Evolutionary conservation across 768 basidiomycete species (phyloP).

Genomic region (Crassisporium funariophilum): DNA sequence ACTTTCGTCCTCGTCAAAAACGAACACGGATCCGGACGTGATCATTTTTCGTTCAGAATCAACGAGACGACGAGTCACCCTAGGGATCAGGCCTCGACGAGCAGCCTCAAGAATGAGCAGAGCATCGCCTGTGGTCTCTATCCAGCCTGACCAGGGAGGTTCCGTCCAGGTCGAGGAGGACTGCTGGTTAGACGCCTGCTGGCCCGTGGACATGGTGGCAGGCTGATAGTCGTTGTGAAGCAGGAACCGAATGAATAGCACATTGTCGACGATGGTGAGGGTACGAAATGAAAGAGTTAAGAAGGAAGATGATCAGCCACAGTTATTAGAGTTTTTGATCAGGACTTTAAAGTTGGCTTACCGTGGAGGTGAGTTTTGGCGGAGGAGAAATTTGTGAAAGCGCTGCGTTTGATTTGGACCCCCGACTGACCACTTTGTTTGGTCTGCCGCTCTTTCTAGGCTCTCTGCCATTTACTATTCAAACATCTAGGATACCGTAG

Average conservation of each 20-base stretch:
- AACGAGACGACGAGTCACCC: conserved; percentile 89
- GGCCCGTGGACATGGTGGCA: conserved; percentile 38
- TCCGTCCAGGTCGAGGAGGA: conserved; percentile 67
- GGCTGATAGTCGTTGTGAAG: conserved; percentile 27
- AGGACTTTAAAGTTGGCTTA: conserved; percentile 66
- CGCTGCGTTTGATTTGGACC: conserved; percentile 40
- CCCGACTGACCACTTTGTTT: conserved; percentile 32
- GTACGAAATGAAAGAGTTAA: conserved; percentile 25
- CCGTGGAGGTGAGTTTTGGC: conserved; percentile 65
- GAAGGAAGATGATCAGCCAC: conserved; percentile 38
- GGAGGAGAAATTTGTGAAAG: conserved; percentile 54
- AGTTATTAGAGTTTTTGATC: conserved; percentile 65
- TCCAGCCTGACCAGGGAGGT: conserved; percentile 92
- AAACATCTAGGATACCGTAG: too few relatives aligned
- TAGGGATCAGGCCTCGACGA: conserved; percentile 83
- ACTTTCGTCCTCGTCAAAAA: conserved; percentile 96
- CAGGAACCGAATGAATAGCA: too few relatives aligned
- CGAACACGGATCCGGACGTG: conserved; percentile 90
- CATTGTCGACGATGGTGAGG: conserved; percentile 26
- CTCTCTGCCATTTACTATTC: too few relatives aligned
- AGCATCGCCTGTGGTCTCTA: conserved; percentile 93
- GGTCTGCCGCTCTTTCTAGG: conserved; percentile 9
- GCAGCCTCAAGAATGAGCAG: conserved; percentile 97
- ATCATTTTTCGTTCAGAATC: conserved; percentile 94
- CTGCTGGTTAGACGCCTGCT: conserved; percentile 36